These are phyloP conservation scores for Camelina laxa DNA, from an alignment of 345 rosid species.

Conservation along the genomic window DNA sequence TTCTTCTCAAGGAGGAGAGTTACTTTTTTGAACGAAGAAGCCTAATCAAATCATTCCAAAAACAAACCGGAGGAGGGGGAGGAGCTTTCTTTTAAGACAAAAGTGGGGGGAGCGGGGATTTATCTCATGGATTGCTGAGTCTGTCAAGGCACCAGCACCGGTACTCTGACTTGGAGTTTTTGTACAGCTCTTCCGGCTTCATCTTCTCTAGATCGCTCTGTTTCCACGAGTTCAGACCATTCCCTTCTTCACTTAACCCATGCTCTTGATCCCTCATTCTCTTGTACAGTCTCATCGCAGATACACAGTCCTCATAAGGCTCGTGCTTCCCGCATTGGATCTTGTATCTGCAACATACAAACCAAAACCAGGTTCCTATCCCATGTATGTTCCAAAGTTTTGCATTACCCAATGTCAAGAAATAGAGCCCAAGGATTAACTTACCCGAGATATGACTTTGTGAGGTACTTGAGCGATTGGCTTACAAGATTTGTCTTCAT, in stretches of 20 bases:
- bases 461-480: constrained; percentile 79
- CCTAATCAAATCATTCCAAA: constrained; percentile 10
- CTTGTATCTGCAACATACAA: constrained; percentile 53
- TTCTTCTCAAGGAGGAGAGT: background rate
- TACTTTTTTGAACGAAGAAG: background rate
- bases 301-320: constrained; percentile 70
- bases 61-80: constrained; percentile 12
- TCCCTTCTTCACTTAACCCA: constrained; percentile 11
- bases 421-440: constrained; percentile 33
- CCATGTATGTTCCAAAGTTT: background rate
- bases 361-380: background rate
- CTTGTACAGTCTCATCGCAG: constrained; percentile 77
- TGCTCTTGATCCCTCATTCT: constrained; percentile 65
- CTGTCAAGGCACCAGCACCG: constrained; percentile 74
- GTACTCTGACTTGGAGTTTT: constrained; percentile 59
- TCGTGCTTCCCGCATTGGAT: constrained; percentile 64
- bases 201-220: constrained; percentile 61
- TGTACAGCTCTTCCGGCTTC: constrained; percentile 62
- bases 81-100: background rate
- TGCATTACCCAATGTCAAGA: background rate
- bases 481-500: constrained; percentile 77
- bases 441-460: constrained; percentile 67
- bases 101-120: constrained; percentile 27
- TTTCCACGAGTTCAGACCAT: constrained; percentile 49
- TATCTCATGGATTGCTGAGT: constrained; percentile 14